Evolutionary conservation across 495 filamentous ascomycete species (phyloP).

Genomic region (Aspergillus leporis): DNA sequence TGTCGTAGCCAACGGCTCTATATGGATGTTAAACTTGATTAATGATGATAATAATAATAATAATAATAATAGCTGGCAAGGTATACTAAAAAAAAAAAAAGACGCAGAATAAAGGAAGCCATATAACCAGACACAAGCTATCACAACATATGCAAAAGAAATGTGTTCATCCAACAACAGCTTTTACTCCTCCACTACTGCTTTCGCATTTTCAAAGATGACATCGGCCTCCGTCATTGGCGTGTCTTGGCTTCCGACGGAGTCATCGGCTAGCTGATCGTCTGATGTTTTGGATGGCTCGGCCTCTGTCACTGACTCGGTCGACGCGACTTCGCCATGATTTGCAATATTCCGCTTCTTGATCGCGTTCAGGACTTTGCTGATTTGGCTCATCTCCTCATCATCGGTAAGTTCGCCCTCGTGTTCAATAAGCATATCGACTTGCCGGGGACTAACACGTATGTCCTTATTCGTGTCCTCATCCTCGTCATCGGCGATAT

Average conservation of each 20-base stretch:
- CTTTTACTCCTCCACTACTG: neutral
- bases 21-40: too few species aligned
- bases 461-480: conserved; percentile 88
- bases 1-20: too few species aligned
- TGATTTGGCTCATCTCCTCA: conserved; percentile 54
- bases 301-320: neutral
- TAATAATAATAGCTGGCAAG: too few species aligned
- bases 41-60: too few species aligned
- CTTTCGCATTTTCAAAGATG: neutral
- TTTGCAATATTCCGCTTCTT: neutral
- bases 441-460: conserved; percentile 77
- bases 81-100: too few species aligned
- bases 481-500: conserved; percentile 82
- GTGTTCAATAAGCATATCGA: conserved; percentile 74
- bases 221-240: neutral
- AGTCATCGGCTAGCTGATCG: neutral
- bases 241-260: neutral
- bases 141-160: neutral
- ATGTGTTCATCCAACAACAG: neutral
- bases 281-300: neutral
- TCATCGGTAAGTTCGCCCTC: conserved; percentile 78
- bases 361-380: neutral
- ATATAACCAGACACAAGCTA: neutral
- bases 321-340: neutral
- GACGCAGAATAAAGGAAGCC: too few species aligned